Percentiles rank a stretch among this genome's conserved stretches.
These are phyloP conservation scores for Taiwanofungus camphoratus DNA, from an alignment of 1,284 basidiomycete species.

Conservation along the genomic window DNA sequence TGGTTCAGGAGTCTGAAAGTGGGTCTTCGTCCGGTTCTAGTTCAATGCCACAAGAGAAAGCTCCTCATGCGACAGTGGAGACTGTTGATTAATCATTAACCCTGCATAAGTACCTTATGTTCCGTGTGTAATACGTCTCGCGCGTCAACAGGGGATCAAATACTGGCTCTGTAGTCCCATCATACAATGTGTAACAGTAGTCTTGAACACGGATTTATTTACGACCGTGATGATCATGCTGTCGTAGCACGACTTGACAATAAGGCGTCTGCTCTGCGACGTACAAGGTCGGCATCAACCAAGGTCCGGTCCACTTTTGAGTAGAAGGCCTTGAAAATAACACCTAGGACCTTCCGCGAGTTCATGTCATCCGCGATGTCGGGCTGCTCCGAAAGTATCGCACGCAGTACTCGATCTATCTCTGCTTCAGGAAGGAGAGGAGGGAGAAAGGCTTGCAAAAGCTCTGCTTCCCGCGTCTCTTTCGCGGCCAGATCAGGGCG, in stretches of 20 bases:
- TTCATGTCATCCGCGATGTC: constrained; percentile 21
- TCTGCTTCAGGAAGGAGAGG: constrained; percentile 48
- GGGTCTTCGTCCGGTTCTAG: no score
- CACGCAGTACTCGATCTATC: constrained; percentile 44
- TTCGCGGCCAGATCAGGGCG: constrained; percentile 61
- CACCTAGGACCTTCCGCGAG: constrained; percentile 37
- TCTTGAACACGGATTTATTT: no score
- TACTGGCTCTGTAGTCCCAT: no score
- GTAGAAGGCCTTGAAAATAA: constrained; percentile 60
- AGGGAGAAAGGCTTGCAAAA: constrained; percentile 54
- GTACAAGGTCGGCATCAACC: constrained; percentile 55
- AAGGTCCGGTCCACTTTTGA: constrained; percentile 48
- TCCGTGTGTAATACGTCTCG: no score
- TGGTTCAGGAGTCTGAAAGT: background rate
- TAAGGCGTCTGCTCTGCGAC: constrained; percentile 40
- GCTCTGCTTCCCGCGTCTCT: constrained; percentile 49
- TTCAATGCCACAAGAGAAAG: no score
- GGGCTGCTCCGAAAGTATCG: constrained; percentile 31
- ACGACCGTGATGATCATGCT: background rate
- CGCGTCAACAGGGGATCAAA: no score
- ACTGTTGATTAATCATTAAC: no score
- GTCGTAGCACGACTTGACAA: constrained; percentile 21
- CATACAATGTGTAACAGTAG: no score
- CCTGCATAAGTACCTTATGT: no score
- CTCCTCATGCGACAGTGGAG: no score